Evolutionary conservation across 805 yeast species (phyloP).

Genomic region (Wickerhamomyces sydowiorum): DNA sequence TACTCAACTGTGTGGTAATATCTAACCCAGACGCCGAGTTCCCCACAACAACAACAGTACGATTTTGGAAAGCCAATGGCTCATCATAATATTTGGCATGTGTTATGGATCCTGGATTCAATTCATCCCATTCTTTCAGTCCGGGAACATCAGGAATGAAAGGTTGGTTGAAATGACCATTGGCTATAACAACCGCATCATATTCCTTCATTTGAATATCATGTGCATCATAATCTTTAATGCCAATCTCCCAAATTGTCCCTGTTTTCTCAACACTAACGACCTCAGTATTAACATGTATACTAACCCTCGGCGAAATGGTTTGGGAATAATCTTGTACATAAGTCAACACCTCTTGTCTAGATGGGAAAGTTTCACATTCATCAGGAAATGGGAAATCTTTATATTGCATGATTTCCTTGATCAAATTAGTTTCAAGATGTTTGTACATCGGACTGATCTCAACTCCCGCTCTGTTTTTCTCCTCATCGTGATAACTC

Average conservation of each 20-base stretch:
- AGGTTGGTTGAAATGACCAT: conserved; percentile 57
- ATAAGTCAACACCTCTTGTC: conserved; percentile 49
- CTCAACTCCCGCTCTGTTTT: not conserved
- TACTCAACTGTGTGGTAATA: conserved; percentile 49
- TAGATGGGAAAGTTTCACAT: conserved; percentile 45
- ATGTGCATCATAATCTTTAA: not conserved
- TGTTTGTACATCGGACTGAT: conserved; percentile 47
- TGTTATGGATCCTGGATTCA: conserved; percentile 36
- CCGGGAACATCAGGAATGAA: conserved; percentile 46
- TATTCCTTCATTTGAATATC: not conserved
- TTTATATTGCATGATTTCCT: conserved; percentile 54
- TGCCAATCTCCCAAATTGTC: not conserved
- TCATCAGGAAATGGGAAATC: conserved; percentile 38
- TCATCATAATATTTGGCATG: conserved; percentile 50
- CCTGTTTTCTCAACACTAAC: not conserved
- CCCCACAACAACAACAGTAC: conserved; percentile 52
- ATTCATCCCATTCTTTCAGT: conserved; percentile 34
- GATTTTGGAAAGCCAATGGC: conserved; percentile 30
- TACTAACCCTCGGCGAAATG: not conserved
- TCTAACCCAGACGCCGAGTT: conserved; percentile 70
- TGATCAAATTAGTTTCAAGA: conserved; percentile 59
- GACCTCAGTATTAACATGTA: not conserved
- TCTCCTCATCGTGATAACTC: not conserved
- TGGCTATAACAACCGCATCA: conserved; percentile 53
- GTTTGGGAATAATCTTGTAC: not conserved